These are phyloP conservation scores for Fusarium sp. DNA, from an alignment of 2,329 filamentous ascomycete genomes.

Conservation along the genomic window DNA sequence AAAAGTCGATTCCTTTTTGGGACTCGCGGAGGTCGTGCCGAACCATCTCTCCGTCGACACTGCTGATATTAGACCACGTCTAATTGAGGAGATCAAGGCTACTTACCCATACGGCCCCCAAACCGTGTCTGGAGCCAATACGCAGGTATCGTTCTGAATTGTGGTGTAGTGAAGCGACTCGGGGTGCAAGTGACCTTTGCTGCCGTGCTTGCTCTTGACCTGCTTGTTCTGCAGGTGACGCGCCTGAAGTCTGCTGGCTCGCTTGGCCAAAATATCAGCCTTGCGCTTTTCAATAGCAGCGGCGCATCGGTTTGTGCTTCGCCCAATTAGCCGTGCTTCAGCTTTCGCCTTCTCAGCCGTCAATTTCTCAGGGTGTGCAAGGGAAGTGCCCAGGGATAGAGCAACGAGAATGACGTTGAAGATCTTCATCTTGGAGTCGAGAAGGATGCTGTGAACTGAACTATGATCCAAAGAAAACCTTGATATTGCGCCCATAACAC, in stretches of 20 bases:
- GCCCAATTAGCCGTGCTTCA: conserved; percentile 13
- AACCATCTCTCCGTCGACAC: neutral
- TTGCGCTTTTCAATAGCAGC: conserved; percentile 22
- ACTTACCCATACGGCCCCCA: neutral
- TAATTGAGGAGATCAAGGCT: neutral
- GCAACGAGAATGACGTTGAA: neutral
- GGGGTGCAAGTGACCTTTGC: neutral
- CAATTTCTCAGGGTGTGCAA: neutral
- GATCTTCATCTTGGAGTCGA: neutral
- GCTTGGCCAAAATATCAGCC: conserved; percentile 14
- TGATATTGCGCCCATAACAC: neutral
- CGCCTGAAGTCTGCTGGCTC: conserved; percentile 9
- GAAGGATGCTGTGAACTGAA: neutral
- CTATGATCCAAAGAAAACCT: neutral
- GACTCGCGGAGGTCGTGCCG: neutral
- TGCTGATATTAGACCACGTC: no score
- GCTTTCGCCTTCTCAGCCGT: neutral
- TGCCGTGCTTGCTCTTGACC: neutral
- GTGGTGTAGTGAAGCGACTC: neutral
- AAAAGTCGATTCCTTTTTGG: conserved; percentile 24
- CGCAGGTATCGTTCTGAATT: neutral
- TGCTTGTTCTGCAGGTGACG: conserved; percentile 6
- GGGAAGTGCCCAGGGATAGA: neutral
- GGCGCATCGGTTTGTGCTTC: conserved; percentile 22
- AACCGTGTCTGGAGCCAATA: neutral